Evolutionary conservation across 495 filamentous ascomycete species (phyloP).

Genomic region (Aspergillus coremiiformis): DNA sequence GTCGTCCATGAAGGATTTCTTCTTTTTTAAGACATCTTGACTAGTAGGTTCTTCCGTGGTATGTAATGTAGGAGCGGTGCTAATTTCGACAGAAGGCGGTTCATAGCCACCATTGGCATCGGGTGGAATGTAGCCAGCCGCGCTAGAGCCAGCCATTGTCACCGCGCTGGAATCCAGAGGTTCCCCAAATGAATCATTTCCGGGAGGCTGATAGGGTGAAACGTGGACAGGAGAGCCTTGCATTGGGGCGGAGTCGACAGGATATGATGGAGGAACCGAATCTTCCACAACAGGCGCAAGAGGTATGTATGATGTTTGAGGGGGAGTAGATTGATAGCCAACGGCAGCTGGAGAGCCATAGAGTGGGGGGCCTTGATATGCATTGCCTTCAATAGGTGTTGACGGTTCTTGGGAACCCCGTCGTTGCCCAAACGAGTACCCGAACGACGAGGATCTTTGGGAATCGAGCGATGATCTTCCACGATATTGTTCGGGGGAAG

Average conservation of each 20-base stretch:
- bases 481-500: conserved; percentile 42
- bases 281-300: conserved; percentile 42
- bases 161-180: conserved; percentile 5
- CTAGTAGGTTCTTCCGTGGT: conserved; percentile 31
- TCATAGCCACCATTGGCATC: conserved; percentile 23
- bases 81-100: conserved; percentile 29
- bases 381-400: conserved; percentile 28
- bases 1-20: conserved; percentile 74
- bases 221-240: conserved; percentile 22
- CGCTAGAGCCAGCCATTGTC: conserved; percentile 1
- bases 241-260: conserved; percentile 8
- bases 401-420: conserved; percentile 37
- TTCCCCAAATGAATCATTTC: conserved; percentile 14
- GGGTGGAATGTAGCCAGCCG: conserved; percentile 23
- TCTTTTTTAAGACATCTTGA: conserved; percentile 56
- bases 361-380: conserved; percentile 22
- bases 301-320: conserved; percentile 43
- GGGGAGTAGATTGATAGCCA: conserved; percentile 43
- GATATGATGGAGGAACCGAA: conserved; percentile 23
- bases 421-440: conserved; percentile 26
- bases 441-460: conserved; percentile 34
- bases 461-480: conserved; percentile 41
- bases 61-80: conserved; percentile 24
- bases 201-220: conserved; percentile 18
- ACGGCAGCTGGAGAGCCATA: conserved; percentile 32